These are phyloP conservation scores for Graphilbum sp. DNA, from an alignment of 2,329 filamentous ascomycete species.

Conservation along the genomic window DNA sequence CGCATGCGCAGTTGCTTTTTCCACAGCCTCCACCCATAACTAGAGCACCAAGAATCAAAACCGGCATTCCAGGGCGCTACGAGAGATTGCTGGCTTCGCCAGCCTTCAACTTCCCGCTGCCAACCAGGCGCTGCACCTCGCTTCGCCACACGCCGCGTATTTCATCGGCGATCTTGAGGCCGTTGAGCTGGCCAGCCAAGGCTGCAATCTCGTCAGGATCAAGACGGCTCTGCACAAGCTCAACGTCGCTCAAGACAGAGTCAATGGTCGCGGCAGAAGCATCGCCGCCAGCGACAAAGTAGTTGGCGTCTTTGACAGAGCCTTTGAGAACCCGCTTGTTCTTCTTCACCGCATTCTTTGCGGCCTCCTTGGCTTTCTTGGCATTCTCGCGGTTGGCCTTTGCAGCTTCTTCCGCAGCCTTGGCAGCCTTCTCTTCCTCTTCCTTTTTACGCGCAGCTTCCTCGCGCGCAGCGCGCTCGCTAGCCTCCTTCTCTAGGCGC, in stretches of 20 bases:
- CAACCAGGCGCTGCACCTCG: slow-evolving; percentile 64
- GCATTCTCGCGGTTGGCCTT: slow-evolving; percentile 67
- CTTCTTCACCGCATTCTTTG: slow-evolving; percentile 99
- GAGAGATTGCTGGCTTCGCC: slow-evolving; percentile 38
- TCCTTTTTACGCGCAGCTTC: slow-evolving; percentile 73
- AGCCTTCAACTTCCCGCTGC: slow-evolving; percentile 71
- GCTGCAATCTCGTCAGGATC: slow-evolving; percentile 80
- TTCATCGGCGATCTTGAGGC: slow-evolving; percentile 61
- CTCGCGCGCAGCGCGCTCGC: slow-evolving; percentile 72
- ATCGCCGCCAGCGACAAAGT: slow-evolving; percentile 67
- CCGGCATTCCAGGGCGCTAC: background rate
- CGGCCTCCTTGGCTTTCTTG: slow-evolving; percentile 97
- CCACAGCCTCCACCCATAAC: too few relatives aligned
- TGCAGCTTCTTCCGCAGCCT: slow-evolving; percentile 72
- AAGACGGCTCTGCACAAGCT: slow-evolving; percentile 73
- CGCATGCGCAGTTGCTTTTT: too few relatives aligned
- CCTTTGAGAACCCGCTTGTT: slow-evolving; percentile 96
- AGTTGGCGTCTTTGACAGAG: slow-evolving; percentile 94
- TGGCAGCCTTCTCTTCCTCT: slow-evolving; percentile 62
- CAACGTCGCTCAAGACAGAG: slow-evolving; percentile 67
- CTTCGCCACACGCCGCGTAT: slow-evolving; percentile 73
- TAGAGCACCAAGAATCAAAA: too few relatives aligned
- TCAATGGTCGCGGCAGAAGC: slow-evolving; percentile 66
- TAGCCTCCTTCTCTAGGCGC: slow-evolving; percentile 75
- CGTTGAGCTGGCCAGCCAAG: slow-evolving; percentile 64